These are phyloP conservation scores for Musa itinerans DNA, from an alignment of 176 grass and related monocot genomes.

Conservation along the genomic window DNA sequence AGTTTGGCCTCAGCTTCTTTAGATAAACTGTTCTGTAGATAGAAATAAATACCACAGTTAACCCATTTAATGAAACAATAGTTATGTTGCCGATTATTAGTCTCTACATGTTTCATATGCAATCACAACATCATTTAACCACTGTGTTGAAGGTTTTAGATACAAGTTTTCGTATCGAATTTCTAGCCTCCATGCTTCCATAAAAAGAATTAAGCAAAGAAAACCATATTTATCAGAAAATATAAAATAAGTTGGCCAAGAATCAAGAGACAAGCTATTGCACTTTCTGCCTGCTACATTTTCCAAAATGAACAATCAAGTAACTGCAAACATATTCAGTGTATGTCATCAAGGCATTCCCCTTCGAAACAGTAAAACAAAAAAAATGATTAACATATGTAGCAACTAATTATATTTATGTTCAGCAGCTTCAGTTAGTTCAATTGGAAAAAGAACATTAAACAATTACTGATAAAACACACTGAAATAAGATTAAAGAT, in stretches of 20 bases:
- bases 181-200: background rate
- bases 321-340: background rate
- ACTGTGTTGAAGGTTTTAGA: background rate
- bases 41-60: background rate
- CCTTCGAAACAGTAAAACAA: no score
- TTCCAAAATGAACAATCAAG: background rate
- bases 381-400: background rate
- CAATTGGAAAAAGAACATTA: background rate
- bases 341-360: no score
- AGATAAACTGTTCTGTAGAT: conserved; percentile 51
- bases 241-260: background rate
- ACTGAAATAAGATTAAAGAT: background rate
- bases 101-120: background rate
- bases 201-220: background rate
- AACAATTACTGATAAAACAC: background rate
- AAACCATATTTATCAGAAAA: background rate
- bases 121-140: background rate
- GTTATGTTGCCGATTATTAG: background rate
- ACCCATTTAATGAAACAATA: background rate
- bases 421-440: background rate
- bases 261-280: background rate
- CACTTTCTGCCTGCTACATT: background rate
- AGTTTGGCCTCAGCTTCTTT: conserved; percentile 64
- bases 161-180: background rate
- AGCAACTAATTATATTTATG: background rate